phyloP scores from a whole-genome alignment of 2,329 filamentous ascomycete genomes.

The Phialophora verrucosa region DNA sequence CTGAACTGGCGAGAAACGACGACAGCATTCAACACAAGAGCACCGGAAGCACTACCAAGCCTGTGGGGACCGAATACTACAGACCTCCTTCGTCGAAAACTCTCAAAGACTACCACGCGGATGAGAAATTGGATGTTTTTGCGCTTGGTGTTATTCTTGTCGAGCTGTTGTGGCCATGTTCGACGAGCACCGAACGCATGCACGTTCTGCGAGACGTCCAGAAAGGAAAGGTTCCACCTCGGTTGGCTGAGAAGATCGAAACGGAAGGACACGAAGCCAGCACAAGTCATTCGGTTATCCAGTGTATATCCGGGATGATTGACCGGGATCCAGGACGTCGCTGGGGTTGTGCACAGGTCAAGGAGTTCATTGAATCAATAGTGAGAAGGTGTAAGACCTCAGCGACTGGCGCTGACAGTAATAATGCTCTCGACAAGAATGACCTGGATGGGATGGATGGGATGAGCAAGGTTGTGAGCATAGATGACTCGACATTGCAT shows the following conservation, averaged over 20 bases:
- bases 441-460: neutral
- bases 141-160: constrained; percentile 53
- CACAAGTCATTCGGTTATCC: constrained; percentile 44
- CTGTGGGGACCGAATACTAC: constrained; percentile 68
- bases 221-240: constrained; percentile 44
- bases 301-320: constrained; percentile 52
- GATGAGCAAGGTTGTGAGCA: neutral
- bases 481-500: neutral
- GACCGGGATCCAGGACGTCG: constrained; percentile 45
- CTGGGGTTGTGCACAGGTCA: constrained; percentile 48
- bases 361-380: constrained; percentile 42
- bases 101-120: constrained; percentile 39
- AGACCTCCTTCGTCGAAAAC: constrained; percentile 52
- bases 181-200: constrained; percentile 56
- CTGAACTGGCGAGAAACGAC: constrained; percentile 49
- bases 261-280: constrained; percentile 42
- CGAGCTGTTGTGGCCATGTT: constrained; percentile 64
- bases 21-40: neutral
- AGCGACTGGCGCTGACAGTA: neutral
- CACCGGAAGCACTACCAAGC: constrained; percentile 44
- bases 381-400: constrained; percentile 12
- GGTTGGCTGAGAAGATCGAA: constrained; percentile 49
- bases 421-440: neutral
- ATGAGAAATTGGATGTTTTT: constrained; percentile 58
- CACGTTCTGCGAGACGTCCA: constrained; percentile 50